phyloP scores from a whole-genome alignment of 495 filamentous ascomycete genomes.

The Durotheca rogersii region DNA sequence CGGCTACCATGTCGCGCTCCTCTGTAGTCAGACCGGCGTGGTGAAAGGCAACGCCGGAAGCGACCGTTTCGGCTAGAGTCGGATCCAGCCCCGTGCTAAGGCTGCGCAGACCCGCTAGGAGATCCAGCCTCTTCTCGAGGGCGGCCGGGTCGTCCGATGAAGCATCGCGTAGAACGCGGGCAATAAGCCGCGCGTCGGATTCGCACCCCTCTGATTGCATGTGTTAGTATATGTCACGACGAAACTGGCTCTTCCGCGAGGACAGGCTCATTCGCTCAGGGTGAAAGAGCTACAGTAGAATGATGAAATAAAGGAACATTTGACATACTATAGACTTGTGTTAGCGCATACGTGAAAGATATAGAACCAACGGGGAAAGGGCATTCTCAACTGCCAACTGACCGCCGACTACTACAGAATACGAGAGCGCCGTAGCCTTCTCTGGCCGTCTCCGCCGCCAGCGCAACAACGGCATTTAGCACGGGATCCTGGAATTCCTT shows the following conservation, averaged over 20 bases:
- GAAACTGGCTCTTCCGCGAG: neutral
- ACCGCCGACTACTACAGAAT: constrained; percentile 69
- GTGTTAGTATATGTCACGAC: constrained; percentile 9
- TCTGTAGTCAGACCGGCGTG: constrained; percentile 79
- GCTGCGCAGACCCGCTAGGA: constrained; percentile 68
- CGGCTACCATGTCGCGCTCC: constrained; percentile 73
- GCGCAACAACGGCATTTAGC: constrained; percentile 67
- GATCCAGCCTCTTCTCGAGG: constrained; percentile 60
- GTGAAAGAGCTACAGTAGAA: neutral
- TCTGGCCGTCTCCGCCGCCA: constrained; percentile 65
- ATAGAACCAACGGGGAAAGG: neutral
- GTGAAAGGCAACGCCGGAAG: constrained; percentile 73
- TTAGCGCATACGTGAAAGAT: constrained; percentile 6
- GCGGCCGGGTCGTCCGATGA: constrained; percentile 48
- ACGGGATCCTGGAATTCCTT: constrained; percentile 64
- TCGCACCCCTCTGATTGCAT: constrained; percentile 52
- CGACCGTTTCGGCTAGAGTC: constrained; percentile 63
- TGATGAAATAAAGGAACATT: neutral
- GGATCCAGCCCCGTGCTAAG: constrained; percentile 67
- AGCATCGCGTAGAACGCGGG: constrained; percentile 58
- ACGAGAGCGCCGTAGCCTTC: constrained; percentile 72
- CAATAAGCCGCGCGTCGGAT: constrained; percentile 62
- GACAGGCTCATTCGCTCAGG: neutral
- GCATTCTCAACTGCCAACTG: constrained; percentile 12
- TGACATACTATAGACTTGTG: constrained; percentile 20